Base-by-base conservation (phyloP, 2,329 filamentous ascomycete genomes). In the Xylaria sp. region DNA sequence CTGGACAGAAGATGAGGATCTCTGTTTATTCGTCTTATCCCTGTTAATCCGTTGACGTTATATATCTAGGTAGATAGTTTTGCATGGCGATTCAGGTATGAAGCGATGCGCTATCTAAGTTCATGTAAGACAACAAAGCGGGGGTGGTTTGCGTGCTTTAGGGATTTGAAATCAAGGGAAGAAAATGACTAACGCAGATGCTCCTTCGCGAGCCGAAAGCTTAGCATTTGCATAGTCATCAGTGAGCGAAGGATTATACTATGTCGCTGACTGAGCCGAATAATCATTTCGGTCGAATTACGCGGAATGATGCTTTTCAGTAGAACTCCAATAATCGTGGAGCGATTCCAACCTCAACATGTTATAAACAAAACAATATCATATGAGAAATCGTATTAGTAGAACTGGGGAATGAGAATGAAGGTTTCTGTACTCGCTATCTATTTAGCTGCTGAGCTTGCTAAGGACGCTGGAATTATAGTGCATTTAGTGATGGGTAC, bases 201-300 rank as follows among this genome's bases (percentile, higher is more conserved):
- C 27, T 13, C 13, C 17, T 50, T 57, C 20, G 61, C 44, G 49
- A 27, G 49, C 29, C 29, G 3, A 57, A 45, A 20, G 17, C 5
- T n/a, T 20, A 59, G 49, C n/a, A n/a, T n/a, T n/a, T 56, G 60
- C 17, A 57, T 36, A 17, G 38, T 33, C n/a, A 31, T 57, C 54
- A 22, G 11, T 36, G 20, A 47, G 38, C 39, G 39, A 29, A 31
- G 11, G 3, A 36, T 13, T 6, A 6, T n/a, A n/a, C n/a, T 47
- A 31, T 27, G 17, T 44, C 9, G 61, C 61, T 64, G 62, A 64
- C 49, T 64, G 60, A 64, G 62, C 62, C 53, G 54, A 53, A 53
- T 36, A 45, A 63, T 57, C 20, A 17, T 20, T 51, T 31, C 27
- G 49, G 44, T 15, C 44, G 44, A 47, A 27, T 10, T 27, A 4